Base-by-base conservation (phyloP, 2,329 filamentous ascomycete genomes). In the Malbranchea cinnamomea region DNA sequence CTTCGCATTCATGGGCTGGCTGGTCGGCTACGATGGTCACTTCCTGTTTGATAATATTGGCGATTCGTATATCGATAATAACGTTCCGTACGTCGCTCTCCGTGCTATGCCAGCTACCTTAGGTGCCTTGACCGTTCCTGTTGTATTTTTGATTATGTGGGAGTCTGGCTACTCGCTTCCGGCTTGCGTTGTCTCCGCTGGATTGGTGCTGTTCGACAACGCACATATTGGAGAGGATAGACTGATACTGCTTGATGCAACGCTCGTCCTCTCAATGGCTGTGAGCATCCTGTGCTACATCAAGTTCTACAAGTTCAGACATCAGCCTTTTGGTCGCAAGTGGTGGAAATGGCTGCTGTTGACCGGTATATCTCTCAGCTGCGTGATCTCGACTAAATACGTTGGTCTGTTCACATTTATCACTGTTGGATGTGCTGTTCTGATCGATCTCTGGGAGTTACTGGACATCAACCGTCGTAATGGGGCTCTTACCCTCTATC, bases 291-390 rank as follows among this genome's bases (percentile, higher is more conserved):
- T 94, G 33, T 84, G 72, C 65, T 98, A 98, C 58, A 78, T 98
- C 58, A 83, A 85, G 44, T 98, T 95, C 62, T 95, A 95, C 66
- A 98, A 95, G 68, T 65, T 87, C 43, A 73, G 89, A 44, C 85
- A 95, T 46, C 68, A 75, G 41, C 69, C 89, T 3, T 98, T 98
- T 54, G 74, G 79, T 36, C 73, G 84, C 38, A 95, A 98, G 61
- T 98, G 89, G 89, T 98, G 89, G 89, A 98, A 98, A 59, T 98
- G 89, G 89, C 71, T 98, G 36, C 73, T 98, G 38, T 60, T 95
- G 46, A 98, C 89, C 5, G 89, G 89, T 36, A 87, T 98, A 52
- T 78, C 78, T 37, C 69, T 98, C 52, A 94, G 85, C 52, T 95
- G 87, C 53, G 89, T 94, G 52, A 95, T 98, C 47, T 95, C 89